Conservation (phyloP, 1,284 basidiomycete species). For the Ganoderma resinaceum region DNA sequence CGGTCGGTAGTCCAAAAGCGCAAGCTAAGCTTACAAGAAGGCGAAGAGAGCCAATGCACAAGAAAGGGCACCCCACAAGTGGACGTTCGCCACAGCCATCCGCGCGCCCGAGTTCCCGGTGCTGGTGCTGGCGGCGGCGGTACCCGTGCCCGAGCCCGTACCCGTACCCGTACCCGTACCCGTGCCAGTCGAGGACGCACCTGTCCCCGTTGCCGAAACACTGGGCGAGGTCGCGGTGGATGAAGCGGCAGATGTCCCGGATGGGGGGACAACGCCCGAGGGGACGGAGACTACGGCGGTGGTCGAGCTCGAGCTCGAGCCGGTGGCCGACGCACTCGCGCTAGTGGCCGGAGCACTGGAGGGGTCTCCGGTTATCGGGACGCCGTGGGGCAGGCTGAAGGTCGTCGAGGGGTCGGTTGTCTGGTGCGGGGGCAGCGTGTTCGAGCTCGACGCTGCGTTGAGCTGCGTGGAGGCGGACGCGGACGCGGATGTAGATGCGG, state of each 20-base stretch:
- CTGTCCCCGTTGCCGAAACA: neutral
- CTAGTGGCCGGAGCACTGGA: neutral
- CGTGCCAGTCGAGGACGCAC: neutral
- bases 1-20: neutral
- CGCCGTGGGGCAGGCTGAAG: conserved; percentile 13
- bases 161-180: neutral
- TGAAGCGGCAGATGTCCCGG: neutral
- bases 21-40: conserved; percentile 1
- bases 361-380: conserved; percentile 7
- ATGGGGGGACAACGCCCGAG: conserved; percentile 6
- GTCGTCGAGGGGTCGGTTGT: conserved; percentile 11
- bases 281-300: neutral
- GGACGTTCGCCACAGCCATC: neutral
- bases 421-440: conserved; percentile 20
- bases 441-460: conserved; percentile 16
- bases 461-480: conserved; percentile 7
- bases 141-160: neutral
- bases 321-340: neutral
- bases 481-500: neutral
- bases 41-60: conserved; percentile 1
- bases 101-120: conserved; percentile 9
- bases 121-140: neutral
- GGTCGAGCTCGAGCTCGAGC: too few species aligned
- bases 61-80: conserved; percentile 1
- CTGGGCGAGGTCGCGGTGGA: neutral